phyloP scores from a whole-genome alignment of 495 filamentous ascomycete species.

The Neurospora intermedia region DNA sequence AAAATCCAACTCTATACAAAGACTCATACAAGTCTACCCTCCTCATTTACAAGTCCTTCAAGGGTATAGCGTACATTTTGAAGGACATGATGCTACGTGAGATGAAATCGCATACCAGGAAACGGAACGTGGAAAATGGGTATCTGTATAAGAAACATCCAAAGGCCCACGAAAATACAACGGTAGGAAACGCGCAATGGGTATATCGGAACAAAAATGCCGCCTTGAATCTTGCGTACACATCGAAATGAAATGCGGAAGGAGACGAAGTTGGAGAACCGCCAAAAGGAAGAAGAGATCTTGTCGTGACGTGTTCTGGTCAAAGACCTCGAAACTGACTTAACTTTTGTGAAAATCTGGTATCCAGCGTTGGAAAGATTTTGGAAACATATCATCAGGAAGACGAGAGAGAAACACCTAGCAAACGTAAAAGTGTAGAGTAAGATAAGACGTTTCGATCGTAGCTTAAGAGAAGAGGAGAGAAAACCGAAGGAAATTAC shows the following conservation, averaged over 20 bases:
- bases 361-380: background rate
- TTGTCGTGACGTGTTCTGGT: background rate
- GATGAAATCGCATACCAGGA: background rate
- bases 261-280: background rate
- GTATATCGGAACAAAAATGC: background rate
- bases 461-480: constrained; percentile 1
- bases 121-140: background rate
- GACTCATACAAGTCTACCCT: background rate
- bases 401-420: constrained; percentile 9
- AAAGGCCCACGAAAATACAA: background rate
- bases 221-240: background rate
- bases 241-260: background rate
- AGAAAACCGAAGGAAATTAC: constrained; percentile 2
- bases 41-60: background rate
- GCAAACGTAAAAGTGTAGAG: constrained; percentile 2
- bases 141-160: background rate
- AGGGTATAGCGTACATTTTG: background rate
- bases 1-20: background rate
- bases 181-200: background rate
- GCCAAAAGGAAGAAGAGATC: background rate
- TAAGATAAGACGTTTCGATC: constrained; percentile 5
- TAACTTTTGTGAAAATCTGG: background rate
- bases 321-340: background rate
- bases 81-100: background rate
- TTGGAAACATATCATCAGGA: constrained; percentile 3